These are phyloP conservation scores for Cyanidioschyzon merolae DNA, from an alignment of 23 red algal genomes.

Conservation along the genomic window DNA sequence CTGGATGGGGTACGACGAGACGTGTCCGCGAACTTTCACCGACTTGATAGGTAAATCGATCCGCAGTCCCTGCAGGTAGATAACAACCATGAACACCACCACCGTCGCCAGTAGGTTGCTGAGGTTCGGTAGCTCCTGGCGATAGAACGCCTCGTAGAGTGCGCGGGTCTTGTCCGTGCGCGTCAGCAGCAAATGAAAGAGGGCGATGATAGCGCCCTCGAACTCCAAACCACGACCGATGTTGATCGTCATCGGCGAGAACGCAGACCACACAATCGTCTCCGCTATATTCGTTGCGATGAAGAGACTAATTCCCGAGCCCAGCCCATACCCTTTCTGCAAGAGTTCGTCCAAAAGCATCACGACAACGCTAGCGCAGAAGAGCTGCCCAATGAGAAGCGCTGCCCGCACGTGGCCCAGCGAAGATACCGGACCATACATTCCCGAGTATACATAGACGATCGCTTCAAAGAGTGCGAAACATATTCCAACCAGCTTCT, in stretches of 20 bases:
- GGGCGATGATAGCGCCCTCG: conserved; percentile 90
- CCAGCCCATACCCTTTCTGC: conserved; percentile 95
- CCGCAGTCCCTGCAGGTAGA: conserved; percentile 98
- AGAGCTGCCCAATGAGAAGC: conserved; percentile 85
- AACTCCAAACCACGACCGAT: conserved; percentile 95
- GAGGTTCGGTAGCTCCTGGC: conserved; percentile 92
- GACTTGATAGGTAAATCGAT: conserved; percentile 91
- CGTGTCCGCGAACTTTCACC: conserved; percentile 61
- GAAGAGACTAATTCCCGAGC: conserved; percentile 92
- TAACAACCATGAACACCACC: conserved; percentile 88
- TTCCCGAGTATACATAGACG: conserved; percentile 90
- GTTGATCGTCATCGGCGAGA: conserved; percentile 94
- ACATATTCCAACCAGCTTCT: conserved; percentile 89
- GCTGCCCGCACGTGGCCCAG: conserved; percentile 75
- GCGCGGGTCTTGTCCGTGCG: conserved; percentile 77
- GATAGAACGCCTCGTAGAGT: conserved; percentile 84
- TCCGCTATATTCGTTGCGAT: conserved; percentile 99
- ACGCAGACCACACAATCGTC: conserved; percentile 91
- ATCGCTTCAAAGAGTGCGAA: conserved; percentile 73
- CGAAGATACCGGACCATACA: conserved; percentile 79
- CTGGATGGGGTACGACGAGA: conserved; percentile 91
- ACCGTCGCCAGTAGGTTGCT: conserved; percentile 88
- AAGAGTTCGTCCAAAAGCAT: conserved; percentile 94
- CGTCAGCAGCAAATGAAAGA: conserved; percentile 91
- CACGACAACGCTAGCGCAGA: conserved; percentile 86